Evolutionary conservation across 768 basidiomycete species (phyloP), one percentile per base, ranked within the genome.

Genomic region (Mycena olivaceomarginata): DNA sequence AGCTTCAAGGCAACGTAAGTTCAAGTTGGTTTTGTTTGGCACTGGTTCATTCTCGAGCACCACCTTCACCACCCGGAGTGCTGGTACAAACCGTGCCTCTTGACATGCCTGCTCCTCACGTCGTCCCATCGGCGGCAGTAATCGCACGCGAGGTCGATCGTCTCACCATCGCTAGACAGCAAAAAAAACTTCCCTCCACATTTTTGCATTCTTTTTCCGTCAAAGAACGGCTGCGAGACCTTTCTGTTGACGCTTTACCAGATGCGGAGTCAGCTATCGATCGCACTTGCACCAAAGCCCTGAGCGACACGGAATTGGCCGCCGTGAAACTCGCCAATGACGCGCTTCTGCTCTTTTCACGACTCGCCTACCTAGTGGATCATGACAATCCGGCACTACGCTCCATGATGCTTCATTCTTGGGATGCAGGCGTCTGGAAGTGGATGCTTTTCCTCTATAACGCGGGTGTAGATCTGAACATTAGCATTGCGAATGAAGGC

Each of bases 371-470:
- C 70, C 41, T 76, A n/a, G 40, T 76, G 13, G 75, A 76, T 51
- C 75, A 76, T 20, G 63, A 63, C 15, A 67, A 71, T 67, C 70
- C 75, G 7, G 37, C 37, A 22, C 22, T 76, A 39, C 75, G 70
- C 39, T 62, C 75, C 46, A 67, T 76, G 70, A 71, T 76, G 70
- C 57, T 76, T 57, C 75, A 67, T 2, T 51, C 51, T 16, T 76
- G 75, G 75, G 70, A 46, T 31, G 64, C 56, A n/a, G 75, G 75
- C 2, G 75, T 72, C 25, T 76, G 75, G 75, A 71, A 72, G 63
- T 76, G 75, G 75, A 72, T 76, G 70, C 57, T 76, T 11, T 76
- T 76, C 66, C 59, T 76, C n/a, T 76, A 71, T 25, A 76, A 76
- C 63, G 71, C 46, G 22, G 75, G 75, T 6, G 13, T 67, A 12